phyloP scores from a whole-genome alignment of 2,329 filamentous ascomycete species.

The Cladobotryum protrusum region DNA sequence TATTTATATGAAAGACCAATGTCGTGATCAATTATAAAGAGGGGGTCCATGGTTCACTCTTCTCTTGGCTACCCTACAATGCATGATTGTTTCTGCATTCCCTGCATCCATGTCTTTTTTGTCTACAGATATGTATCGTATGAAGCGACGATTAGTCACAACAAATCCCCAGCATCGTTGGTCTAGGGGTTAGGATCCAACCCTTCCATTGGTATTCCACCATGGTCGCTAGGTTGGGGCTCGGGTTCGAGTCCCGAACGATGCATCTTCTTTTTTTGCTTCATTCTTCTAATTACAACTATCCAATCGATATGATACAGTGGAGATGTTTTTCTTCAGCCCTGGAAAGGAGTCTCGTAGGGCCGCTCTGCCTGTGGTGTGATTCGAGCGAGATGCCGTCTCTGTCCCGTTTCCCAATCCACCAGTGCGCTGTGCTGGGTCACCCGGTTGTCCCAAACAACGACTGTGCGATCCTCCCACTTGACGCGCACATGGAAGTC shows the following conservation, averaged over 20 bases:
- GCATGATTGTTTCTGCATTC: too few relatives aligned
- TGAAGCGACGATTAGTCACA: too few relatives aligned
- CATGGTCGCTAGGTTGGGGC: neutral
- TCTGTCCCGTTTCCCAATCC: slow-evolving; percentile 74
- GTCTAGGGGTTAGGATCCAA: slow-evolving; percentile 1
- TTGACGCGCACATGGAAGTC: slow-evolving; percentile 68
- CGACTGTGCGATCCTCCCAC: slow-evolving; percentile 74
- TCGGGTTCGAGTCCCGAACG: slow-evolving; percentile 1
- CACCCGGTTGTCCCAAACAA: slow-evolving; percentile 81
- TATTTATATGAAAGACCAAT: too few relatives aligned
- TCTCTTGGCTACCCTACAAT: too few relatives aligned
- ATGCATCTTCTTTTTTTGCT: neutral
- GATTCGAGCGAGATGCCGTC: slow-evolving; percentile 73
- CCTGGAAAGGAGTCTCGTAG: slow-evolving; percentile 56
- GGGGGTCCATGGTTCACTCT: too few relatives aligned
- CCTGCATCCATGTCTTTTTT: too few relatives aligned
- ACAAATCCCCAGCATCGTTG: neutral
- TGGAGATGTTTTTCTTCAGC: neutral
- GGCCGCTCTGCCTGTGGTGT: slow-evolving; percentile 77
- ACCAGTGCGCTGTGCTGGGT: slow-evolving; percentile 73
- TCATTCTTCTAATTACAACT: neutral
- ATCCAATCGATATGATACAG: neutral
- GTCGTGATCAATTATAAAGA: too few relatives aligned
- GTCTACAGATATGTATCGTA: too few relatives aligned
- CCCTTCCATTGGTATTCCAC: neutral